phyloP scores from a whole-genome alignment of 164 flowering plant species.

The Stephania yunnanensis region DNA sequence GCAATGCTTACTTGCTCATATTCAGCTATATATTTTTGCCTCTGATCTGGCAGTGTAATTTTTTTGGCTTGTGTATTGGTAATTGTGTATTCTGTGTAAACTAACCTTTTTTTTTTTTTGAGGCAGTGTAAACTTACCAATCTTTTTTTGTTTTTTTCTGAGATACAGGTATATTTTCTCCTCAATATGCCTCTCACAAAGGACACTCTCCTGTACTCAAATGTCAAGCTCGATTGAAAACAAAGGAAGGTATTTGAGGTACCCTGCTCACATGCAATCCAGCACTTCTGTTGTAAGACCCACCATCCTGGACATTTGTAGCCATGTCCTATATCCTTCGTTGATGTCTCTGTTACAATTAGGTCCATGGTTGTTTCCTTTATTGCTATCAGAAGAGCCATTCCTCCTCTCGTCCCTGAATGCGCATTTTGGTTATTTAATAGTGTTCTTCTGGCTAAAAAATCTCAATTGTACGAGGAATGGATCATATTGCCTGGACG shows the following conservation, averaged over 20 bases:
- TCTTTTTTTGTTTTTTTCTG: background rate
- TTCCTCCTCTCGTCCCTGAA: conserved; percentile 4
- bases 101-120: no score
- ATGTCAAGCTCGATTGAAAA: conserved; percentile 68
- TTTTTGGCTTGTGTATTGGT: no score
- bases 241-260: conserved; percentile 3
- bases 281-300: conserved; percentile 8
- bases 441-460: background rate
- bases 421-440: background rate
- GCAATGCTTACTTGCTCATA: background rate
- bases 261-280: conserved; percentile 10
- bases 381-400: conserved; percentile 3
- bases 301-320: conserved; percentile 9
- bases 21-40: background rate
- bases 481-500: background rate
- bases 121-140: no score
- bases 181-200: conserved; percentile 70
- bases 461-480: background rate
- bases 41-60: no score
- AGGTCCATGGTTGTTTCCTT: conserved; percentile 2
- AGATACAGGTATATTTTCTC: conserved; percentile 52
- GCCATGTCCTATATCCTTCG: background rate
- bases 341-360: conserved; percentile 5
- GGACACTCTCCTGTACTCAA: conserved; percentile 85
- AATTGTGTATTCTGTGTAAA: no score